Percentiles rank a stretch among this genome's conserved stretches.
phyloP scores from a whole-genome alignment of 2,329 filamentous ascomycete genomes.

The Rutstroemia sydowiana region DNA sequence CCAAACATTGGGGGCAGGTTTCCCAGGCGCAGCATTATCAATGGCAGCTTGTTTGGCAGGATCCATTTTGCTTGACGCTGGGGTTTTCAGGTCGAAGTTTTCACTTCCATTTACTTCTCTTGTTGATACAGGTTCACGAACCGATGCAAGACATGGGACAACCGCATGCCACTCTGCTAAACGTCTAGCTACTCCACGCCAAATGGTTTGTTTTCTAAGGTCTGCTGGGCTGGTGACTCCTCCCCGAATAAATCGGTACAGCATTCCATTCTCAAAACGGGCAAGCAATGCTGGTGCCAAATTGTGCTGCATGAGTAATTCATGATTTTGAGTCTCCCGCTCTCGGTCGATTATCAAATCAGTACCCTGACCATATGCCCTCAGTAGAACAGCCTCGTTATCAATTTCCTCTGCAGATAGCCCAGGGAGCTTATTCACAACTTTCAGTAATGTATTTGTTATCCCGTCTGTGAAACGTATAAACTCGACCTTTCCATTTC shows the following conservation, averaged over 20 bases:
- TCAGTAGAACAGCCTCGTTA: constrained; percentile 75
- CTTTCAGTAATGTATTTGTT: constrained; percentile 85
- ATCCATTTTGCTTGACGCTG: constrained; percentile 29
- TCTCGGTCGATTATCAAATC: constrained; percentile 94
- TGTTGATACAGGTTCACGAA: constrained; percentile 19
- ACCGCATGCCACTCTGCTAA: constrained; percentile 90
- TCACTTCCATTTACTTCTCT: constrained; percentile 34
- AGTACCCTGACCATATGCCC: constrained; percentile 91
- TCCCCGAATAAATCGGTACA: constrained; percentile 86
- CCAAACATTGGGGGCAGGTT: constrained; percentile 82
- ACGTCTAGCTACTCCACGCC: constrained; percentile 73
- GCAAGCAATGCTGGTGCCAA: constrained; percentile 84
- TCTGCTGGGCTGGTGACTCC: constrained; percentile 74
- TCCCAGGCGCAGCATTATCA: constrained; percentile 52
- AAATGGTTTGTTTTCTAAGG: constrained; percentile 66
- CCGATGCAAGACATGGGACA: constrained; percentile 48
- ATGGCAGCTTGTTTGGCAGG: constrained; percentile 37
- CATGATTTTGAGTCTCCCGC: constrained; percentile 72
- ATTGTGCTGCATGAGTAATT: constrained; percentile 72
- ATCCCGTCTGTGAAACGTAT: constrained; percentile 95
- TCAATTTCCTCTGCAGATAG: constrained; percentile 72
- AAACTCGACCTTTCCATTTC: constrained; percentile 71
- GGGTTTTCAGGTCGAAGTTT: constrained; percentile 22
- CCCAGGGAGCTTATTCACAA: constrained; percentile 61
- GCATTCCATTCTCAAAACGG: constrained; percentile 89